Evolutionary conservation across 495 filamentous ascomycete genomes (phyloP).

Genomic region (Aspergillus wentii): DNA sequence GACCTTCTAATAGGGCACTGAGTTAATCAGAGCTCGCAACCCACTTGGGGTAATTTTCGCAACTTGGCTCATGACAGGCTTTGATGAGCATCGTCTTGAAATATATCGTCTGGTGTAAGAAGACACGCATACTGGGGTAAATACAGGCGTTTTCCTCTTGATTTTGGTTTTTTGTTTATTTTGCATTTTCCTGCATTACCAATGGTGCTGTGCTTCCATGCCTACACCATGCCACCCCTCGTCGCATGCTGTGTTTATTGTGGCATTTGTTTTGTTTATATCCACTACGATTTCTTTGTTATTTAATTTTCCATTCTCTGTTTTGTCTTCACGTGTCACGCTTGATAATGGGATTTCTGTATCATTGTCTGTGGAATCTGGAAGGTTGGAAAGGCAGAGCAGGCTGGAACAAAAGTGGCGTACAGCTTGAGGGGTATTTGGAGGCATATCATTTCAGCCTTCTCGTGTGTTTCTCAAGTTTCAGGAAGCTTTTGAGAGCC

Average conservation of each 20-base stretch:
- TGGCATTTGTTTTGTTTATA: neutral
- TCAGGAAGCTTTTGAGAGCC: no score
- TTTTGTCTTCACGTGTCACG: constrained; percentile 22
- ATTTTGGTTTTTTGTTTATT: no score
- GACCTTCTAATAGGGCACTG: no score
- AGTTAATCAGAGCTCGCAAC: no score
- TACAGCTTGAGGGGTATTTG: constrained; percentile 3
- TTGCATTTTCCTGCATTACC: constrained; percentile 1
- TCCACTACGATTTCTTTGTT: constrained; percentile 4
- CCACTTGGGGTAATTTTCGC: no score
- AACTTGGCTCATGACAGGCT: no score
- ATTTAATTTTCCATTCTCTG: constrained; percentile 5
- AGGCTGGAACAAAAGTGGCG: constrained; percentile 12
- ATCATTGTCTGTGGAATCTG: constrained; percentile 11
- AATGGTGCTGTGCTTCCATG: constrained; percentile 1
- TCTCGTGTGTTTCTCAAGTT: neutral
- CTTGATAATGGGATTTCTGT: constrained; percentile 24
- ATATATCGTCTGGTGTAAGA: no score
- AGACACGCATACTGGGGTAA: no score
- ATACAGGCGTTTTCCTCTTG: no score
- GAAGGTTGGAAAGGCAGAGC: constrained; percentile 13
- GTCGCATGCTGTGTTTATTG: neutral
- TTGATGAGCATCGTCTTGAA: no score
- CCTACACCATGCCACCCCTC: constrained; percentile 1
- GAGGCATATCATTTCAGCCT: constrained; percentile 4